Conservation (phyloP, 2,329 filamentous ascomycete genomes). For the Tolypocladium cylindrosporum region DNA sequence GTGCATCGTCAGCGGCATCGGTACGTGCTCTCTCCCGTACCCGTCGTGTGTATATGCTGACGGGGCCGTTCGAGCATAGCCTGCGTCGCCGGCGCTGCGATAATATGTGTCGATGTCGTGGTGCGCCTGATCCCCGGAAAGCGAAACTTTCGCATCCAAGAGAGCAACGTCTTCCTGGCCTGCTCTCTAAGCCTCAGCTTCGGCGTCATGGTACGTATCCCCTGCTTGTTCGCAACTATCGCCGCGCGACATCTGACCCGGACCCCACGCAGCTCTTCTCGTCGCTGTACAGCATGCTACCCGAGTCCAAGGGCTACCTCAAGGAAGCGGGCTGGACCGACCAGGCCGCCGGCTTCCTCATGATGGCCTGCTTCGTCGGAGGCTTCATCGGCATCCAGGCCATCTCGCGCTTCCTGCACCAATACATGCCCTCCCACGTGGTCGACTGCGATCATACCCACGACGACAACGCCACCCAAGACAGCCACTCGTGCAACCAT, state of each 20-base stretch:
- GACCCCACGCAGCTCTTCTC: constrained; percentile 65
- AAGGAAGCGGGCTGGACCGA: constrained; percentile 56
- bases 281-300: constrained; percentile 85
- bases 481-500: constrained; percentile 12
- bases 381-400: constrained; percentile 70
- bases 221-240: not conserved
- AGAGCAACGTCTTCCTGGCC: constrained; percentile 81
- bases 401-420: constrained; percentile 62
- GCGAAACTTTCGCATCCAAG: constrained; percentile 74
- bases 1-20: constrained; percentile 69
- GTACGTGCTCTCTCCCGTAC: constrained; percentile 28
- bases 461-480: constrained; percentile 35
- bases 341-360: constrained; percentile 54
- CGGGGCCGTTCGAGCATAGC: constrained; percentile 24
- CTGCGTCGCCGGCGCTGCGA: constrained; percentile 64
- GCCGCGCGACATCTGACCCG: not conserved
- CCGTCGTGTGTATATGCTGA: constrained; percentile 1
- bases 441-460: constrained; percentile 74
- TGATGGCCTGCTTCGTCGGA: constrained; percentile 59
- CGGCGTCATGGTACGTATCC: constrained; percentile 72
- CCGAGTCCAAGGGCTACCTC: constrained; percentile 73
- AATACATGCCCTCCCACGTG: constrained; percentile 66
- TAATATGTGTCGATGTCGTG: constrained; percentile 80
- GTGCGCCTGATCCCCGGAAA: constrained; percentile 64
- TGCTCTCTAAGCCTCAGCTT: constrained; percentile 86